phyloP scores from a whole-genome alignment of 2,329 filamentous ascomycete species.

The Colletotrichum sansevieriae region DNA sequence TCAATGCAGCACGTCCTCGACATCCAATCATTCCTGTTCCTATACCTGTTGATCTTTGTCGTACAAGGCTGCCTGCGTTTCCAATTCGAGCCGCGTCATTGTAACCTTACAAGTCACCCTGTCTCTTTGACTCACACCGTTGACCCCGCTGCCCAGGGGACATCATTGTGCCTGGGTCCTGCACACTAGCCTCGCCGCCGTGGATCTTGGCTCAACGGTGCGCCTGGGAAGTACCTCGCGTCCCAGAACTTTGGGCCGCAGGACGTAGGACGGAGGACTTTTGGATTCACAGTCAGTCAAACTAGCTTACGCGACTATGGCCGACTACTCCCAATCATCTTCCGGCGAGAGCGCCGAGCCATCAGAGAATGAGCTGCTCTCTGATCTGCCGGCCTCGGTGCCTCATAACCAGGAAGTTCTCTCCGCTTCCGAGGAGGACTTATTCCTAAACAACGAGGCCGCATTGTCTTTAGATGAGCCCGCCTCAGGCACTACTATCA shows the following conservation, averaged over 20 bases:
- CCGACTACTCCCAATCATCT: constrained; percentile 18
- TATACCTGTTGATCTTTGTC: not conserved
- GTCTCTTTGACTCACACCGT: constrained; percentile 33
- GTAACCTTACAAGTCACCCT: constrained; percentile 3
- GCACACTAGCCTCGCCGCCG: constrained; percentile 6
- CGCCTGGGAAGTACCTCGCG: constrained; percentile 18
- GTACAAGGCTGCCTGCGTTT: constrained; percentile 6
- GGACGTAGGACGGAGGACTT: constrained; percentile 5
- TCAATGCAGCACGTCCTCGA: not conserved
- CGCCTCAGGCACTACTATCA: constrained; percentile 43
- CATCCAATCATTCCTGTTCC: not conserved
- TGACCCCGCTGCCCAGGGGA: constrained; percentile 14
- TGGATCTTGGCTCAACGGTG: constrained; percentile 19
- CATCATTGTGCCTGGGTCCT: constrained; percentile 6
- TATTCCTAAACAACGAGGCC: constrained; percentile 35
- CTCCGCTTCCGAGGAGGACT: constrained; percentile 27
- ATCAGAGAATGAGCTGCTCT: constrained; percentile 20
- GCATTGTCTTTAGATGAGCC: constrained; percentile 22
- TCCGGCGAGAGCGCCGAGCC: constrained; percentile 12
- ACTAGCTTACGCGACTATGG: constrained; percentile 19
- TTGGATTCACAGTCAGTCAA: constrained; percentile 4
- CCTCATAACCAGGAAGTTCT: constrained; percentile 28
- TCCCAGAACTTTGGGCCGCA: not conserved
- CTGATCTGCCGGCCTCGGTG: constrained; percentile 5
- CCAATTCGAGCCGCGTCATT: constrained; percentile 39